Percentiles rank a stretch among this genome's conserved stretches.
Evolutionary conservation across 164 flowering plant genomes (phyloP).

Genomic region (Akebia trifoliata): DNA sequence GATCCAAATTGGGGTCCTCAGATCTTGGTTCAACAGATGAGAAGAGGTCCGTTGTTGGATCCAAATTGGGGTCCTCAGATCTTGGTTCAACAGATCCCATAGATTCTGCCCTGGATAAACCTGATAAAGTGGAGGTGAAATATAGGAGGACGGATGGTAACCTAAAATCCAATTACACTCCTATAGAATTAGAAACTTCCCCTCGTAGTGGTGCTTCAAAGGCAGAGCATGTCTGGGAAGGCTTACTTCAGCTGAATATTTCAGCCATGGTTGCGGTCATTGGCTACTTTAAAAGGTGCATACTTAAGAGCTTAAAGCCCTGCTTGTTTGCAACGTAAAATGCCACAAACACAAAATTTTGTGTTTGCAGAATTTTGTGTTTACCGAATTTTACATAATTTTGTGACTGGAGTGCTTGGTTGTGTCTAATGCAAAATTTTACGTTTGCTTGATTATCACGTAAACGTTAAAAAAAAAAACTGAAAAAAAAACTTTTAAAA

Average conservation of each 20-base stretch:
- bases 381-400: too few species aligned
- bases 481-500: too few species aligned
- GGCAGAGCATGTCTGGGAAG: conserved; percentile 70
- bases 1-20: conserved; percentile 28
- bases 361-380: too few species aligned
- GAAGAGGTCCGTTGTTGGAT: conserved; percentile 24
- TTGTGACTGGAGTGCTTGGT: too few species aligned
- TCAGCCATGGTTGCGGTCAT: conserved; percentile 41
- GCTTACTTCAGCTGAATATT: conserved; percentile 61
- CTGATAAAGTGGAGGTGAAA: conserved; percentile 22
- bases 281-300: conserved; percentile 71
- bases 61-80: conserved; percentile 30
- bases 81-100: conserved; percentile 19
- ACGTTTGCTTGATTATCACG: too few species aligned
- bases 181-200: conserved; percentile 14
- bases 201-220: conserved; percentile 16
- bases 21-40: conserved; percentile 24
- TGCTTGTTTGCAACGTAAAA: neutral
- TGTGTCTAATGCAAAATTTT: too few species aligned
- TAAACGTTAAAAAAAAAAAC: too few species aligned
- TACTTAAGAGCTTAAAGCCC: neutral
- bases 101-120: conserved; percentile 23
- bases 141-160: conserved; percentile 4
- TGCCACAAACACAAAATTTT: too few species aligned
- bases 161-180: neutral